phyloP scores from a whole-genome alignment of 129 eudicot genomes.

The Tagetes patula region DNA sequence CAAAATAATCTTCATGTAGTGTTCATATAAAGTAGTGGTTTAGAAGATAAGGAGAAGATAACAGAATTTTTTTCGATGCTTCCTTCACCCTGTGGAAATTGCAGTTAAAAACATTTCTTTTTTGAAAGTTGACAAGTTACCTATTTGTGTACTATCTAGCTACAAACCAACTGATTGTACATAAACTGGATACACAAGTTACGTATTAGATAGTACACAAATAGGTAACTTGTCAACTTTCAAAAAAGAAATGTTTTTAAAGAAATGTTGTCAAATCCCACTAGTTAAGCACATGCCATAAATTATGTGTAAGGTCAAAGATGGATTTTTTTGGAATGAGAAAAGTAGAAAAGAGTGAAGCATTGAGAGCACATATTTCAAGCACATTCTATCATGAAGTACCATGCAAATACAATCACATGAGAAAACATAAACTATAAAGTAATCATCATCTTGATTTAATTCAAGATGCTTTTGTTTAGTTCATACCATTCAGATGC shows the following conservation, averaged over 20 bases:
- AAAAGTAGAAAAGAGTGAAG: not conserved
- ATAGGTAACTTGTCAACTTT: not conserved
- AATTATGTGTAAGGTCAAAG: not conserved
- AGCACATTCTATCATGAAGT: constrained; percentile 1
- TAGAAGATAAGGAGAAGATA: not conserved
- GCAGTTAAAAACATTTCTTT: not conserved
- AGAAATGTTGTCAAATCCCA: too few species aligned
- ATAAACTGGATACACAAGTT: not conserved
- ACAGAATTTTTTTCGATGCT: not conserved
- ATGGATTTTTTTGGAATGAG: not conserved
- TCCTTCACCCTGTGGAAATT: not conserved
- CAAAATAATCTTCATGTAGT: not conserved
- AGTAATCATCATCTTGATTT: not conserved
- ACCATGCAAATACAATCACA: not conserved
- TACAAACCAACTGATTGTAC: not conserved
- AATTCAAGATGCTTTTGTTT: constrained; percentile 4
- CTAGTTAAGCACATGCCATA: not conserved
- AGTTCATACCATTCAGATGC: constrained; percentile 84
- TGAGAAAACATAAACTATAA: not conserved
- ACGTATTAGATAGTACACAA: constrained; percentile 1
- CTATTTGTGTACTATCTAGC: not conserved
- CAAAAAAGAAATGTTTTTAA: not conserved
- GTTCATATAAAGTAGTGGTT: not conserved
- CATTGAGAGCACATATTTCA: not conserved
- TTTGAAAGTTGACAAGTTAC: not conserved